Base-by-base conservation (phyloP, 345 rosid species). In the Hibiscus syriacus region DNA sequence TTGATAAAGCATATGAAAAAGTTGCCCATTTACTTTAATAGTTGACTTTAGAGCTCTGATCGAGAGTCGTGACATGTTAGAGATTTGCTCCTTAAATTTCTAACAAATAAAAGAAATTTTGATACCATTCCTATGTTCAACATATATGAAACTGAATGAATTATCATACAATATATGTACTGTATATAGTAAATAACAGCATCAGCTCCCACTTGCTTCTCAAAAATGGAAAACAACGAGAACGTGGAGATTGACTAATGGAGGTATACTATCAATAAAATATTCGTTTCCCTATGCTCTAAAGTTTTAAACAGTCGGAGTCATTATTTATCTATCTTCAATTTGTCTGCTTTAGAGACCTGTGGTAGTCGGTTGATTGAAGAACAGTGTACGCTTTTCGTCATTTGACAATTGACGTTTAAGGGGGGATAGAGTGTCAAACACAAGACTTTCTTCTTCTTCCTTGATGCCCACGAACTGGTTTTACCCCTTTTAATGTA, bases 191-290 rank as follows among this genome's bases (percentile, higher is more conserved):
- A n/a, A 89, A 82, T 94, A 77, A 89, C 91, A n/a, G n/a, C n/a
- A n/a, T n/a, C n/a, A n/a, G 80, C 91, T 80, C 86, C 81, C 89
- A 87, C 92, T 84, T 61, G 77, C 84, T 81, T 76, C 48, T 76
- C 84, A 78, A 79, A 88, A 73, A 79, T 72, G 69, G 66, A 34
- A 88, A 16, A 12, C 6, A 6, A 48, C n/a, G 67, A 79, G 78
- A 84, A 83, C 62, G 76, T 78, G 68, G 75, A 69, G 23, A 22
- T 52, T 52, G 56, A 52, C 56, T 22, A 67, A 66, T 20, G 68
- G 65, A 50, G 60, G 19, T 58, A 25, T 30, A 2, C 5, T 9
- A 34, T 46, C 46, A 22, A 17, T 53, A 14, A 69, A 72, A 49
- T 49, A 49, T 49, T 49, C 25, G 7, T 17, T 48, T 49, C 54